Percentiles rank a stretch among this genome's conserved stretches.
phyloP scores from a whole-genome alignment of 1,284 basidiomycete species.

The Sporisorium sorghi region DNA sequence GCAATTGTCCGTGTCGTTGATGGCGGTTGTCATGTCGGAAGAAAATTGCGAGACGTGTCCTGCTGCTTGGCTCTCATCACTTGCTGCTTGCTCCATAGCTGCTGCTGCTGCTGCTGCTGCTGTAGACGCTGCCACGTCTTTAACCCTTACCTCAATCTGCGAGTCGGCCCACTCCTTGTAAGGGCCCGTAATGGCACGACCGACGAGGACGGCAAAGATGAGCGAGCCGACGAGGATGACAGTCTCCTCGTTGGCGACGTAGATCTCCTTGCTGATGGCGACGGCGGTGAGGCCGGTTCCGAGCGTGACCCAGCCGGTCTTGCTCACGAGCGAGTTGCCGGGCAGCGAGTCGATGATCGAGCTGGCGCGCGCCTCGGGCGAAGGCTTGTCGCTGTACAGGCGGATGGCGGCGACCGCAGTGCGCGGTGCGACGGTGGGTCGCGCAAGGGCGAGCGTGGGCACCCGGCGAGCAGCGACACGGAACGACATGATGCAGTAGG shows the following conservation, averaged over 20 bases:
- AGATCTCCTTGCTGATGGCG: conserved; percentile 96
- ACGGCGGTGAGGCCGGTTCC: conserved; percentile 89
- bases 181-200: conserved; percentile 81
- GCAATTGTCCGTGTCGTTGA: too few relatives aligned
- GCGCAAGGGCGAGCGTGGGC: conserved; percentile 52
- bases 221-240: conserved; percentile 81
- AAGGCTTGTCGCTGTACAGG: conserved; percentile 67
- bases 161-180: conserved; percentile 87
- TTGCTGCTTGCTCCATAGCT: not conserved
- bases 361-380: conserved; percentile 86
- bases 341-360: conserved; percentile 92
- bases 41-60: not conserved
- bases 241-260: conserved; percentile 87
- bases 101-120: conserved; percentile 4
- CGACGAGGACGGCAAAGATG: conserved; percentile 83
- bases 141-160: conserved; percentile 61
- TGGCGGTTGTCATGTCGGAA: not conserved
- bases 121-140: not conserved
- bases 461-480: conserved; percentile 47
- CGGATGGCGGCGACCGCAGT: conserved; percentile 53
- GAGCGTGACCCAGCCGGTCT: conserved; percentile 88
- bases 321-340: conserved; percentile 90
- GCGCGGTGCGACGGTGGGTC: conserved; percentile 39
- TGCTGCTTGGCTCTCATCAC: not conserved
- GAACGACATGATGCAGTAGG: conserved; percentile 53